These are phyloP conservation scores for Prunella vulgaris DNA, from an alignment of 257 asterid species.

Conservation along the genomic window DNA sequence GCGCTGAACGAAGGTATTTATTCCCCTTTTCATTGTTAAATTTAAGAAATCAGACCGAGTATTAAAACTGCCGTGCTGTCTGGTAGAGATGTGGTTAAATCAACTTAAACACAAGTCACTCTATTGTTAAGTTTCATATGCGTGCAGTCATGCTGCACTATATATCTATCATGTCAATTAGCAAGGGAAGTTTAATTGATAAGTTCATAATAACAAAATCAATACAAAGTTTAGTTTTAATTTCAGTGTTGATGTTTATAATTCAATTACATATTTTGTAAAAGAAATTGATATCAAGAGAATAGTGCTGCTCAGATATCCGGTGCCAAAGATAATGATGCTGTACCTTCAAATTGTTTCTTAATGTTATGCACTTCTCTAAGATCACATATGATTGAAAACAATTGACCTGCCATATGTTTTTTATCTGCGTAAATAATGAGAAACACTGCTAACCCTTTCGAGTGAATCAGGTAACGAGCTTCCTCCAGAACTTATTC, in stretches of 20 bases:
- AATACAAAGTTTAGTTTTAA: not conserved
- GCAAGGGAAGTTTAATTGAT: not conserved
- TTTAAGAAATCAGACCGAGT: not conserved
- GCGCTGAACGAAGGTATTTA: conserved; percentile 78
- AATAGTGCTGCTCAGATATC: not conserved
- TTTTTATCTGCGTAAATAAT: not conserved
- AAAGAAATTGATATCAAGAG: not conserved
- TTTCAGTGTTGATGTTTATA: not conserved
- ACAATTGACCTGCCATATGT: not conserved
- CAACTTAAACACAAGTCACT: not conserved
- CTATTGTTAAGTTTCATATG: not conserved
- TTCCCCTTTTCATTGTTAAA: conserved; percentile 4
- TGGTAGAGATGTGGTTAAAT: not conserved
- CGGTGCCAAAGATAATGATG: not conserved
- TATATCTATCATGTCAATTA: not conserved
- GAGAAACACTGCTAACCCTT: not conserved
- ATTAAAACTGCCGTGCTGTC: not conserved
- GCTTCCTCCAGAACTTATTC: conserved; percentile 82
- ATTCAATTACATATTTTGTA: not conserved
- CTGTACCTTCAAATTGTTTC: not conserved
- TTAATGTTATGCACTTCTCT: not conserved
- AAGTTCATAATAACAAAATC: not conserved
- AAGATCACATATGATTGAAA: not conserved
- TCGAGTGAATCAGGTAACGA: conserved; percentile 61
- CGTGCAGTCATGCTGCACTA: not conserved